Percentiles rank a stretch among this genome's conserved stretches.
These are phyloP conservation scores for Kwoniella newhampshirensis DNA, from an alignment of 768 basidiomycete species.

Conservation along the genomic window DNA sequence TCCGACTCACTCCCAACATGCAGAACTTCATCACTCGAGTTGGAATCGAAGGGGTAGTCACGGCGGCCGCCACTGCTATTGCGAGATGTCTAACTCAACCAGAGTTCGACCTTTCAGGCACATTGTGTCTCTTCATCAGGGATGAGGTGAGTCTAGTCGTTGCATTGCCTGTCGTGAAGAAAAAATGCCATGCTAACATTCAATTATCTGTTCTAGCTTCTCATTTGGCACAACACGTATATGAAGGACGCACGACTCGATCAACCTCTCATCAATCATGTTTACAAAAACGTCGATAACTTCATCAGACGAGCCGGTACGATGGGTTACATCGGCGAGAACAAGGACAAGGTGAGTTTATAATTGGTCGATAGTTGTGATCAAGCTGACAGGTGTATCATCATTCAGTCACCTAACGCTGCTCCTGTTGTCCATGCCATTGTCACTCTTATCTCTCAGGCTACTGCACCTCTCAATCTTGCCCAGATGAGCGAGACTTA, in stretches of 20 bases:
- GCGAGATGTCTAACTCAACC: conserved; percentile 86
- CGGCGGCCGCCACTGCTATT: conserved; percentile 84
- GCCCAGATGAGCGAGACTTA: conserved; percentile 82
- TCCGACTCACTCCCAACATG: conserved; percentile 95
- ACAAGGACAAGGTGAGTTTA: conserved; percentile 44
- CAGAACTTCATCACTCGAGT: conserved; percentile 87
- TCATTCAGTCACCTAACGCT: conserved; percentile 57
- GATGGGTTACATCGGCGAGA: conserved; percentile 48
- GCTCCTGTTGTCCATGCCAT: conserved; percentile 71
- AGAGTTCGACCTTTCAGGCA: conserved; percentile 92
- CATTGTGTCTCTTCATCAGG: conserved; percentile 82
- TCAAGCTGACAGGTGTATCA: background rate
- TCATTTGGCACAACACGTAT: conserved; percentile 43
- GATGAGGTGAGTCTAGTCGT: conserved; percentile 81
- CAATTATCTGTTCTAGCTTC: conserved; percentile 23
- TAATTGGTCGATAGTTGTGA: background rate
- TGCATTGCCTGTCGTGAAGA: conserved; percentile 62
- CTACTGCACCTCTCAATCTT: conserved; percentile 81
- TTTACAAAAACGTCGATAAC: conserved; percentile 46
- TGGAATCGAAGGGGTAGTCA: conserved; percentile 83
- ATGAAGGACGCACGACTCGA: conserved; percentile 47
- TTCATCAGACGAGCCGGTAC: conserved; percentile 47
- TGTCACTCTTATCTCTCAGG: conserved; percentile 75
- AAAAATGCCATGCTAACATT: conserved; percentile 62
- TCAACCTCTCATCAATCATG: conserved; percentile 37